These are phyloP conservation scores for Houttuynia cordata DNA, from an alignment of 164 flowering plant species.

Conservation along the genomic window DNA sequence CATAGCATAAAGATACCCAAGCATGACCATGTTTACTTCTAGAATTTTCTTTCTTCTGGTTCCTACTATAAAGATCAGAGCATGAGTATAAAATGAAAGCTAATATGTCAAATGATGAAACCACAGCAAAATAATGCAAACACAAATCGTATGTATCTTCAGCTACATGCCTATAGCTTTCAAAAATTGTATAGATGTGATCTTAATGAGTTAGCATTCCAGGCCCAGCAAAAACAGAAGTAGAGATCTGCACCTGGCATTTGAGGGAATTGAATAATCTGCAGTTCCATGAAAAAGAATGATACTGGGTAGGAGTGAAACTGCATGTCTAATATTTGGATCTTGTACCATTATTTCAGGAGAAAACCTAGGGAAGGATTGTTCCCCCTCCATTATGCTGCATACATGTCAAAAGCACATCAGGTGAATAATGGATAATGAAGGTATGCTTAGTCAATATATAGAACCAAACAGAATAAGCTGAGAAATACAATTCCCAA, in stretches of 20 bases:
- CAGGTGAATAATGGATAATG: neutral
- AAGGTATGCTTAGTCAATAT: neutral
- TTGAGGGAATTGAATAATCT: slow-evolving; percentile 78
- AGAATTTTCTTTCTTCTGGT: too few species aligned
- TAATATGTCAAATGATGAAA: too few species aligned
- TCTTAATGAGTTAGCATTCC: too few species aligned
- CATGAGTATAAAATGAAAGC: too few species aligned
- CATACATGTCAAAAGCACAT: slow-evolving; percentile 1
- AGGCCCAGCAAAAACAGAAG: too few species aligned
- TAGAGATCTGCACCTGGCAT: slow-evolving; percentile 43
- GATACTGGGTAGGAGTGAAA: slow-evolving; percentile 51
- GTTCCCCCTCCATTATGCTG: slow-evolving; percentile 96
- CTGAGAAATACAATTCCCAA: neutral
- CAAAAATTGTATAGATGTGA: too few species aligned
- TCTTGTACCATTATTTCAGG: slow-evolving; percentile 68
- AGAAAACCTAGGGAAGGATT: slow-evolving; percentile 50
- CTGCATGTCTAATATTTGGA: slow-evolving; percentile 32
- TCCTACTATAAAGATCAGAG: too few species aligned
- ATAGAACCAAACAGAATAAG: neutral
- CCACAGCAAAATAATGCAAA: too few species aligned
- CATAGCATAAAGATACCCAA: neutral
- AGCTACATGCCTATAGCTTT: too few species aligned
- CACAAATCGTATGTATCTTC: too few species aligned
- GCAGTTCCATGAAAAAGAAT: slow-evolving; percentile 77
- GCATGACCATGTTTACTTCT: too few species aligned